Evolutionary conservation across 345 rosid species (phyloP).

Genomic region (Gossypium thurberi): DNA sequence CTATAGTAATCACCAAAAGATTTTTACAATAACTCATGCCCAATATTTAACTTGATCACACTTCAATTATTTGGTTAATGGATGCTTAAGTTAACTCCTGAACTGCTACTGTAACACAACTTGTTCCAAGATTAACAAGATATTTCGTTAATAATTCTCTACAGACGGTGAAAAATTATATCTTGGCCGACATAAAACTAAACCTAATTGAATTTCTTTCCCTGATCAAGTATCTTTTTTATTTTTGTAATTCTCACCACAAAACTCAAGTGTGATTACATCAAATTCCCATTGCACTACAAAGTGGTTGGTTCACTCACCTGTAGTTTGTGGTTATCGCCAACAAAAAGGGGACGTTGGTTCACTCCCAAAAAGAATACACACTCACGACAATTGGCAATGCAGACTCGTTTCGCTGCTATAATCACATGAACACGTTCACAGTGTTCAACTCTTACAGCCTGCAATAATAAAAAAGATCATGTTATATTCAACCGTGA

Average conservation of each 20-base stretch:
- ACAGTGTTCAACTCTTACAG: constrained; percentile 90
- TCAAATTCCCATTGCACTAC: not conserved
- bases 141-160: not conserved
- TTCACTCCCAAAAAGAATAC: constrained; percentile 96
- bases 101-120: not conserved
- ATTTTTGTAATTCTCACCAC: not conserved
- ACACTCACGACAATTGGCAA: constrained; percentile 98
- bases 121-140: not conserved
- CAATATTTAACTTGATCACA: not conserved
- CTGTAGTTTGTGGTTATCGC: constrained; percentile 97
- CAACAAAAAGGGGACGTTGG: constrained; percentile 90
- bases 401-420: constrained; percentile 82
- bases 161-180: not conserved
- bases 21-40: not conserved
- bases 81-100: not conserved
- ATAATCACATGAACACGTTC: constrained; percentile 96
- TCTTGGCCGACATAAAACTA: not conserved
- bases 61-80: not conserved
- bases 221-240: not conserved
- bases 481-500: not conserved
- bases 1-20: not conserved
- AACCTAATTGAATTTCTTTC: not conserved
- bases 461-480: constrained; percentile 40
- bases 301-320: constrained; percentile 31
- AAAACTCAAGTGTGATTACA: not conserved